Percentiles rank a stretch among this genome's conserved stretches.
phyloP scores from a whole-genome alignment of 768 basidiomycete species.

The Naganishia vishniacii region DNA sequence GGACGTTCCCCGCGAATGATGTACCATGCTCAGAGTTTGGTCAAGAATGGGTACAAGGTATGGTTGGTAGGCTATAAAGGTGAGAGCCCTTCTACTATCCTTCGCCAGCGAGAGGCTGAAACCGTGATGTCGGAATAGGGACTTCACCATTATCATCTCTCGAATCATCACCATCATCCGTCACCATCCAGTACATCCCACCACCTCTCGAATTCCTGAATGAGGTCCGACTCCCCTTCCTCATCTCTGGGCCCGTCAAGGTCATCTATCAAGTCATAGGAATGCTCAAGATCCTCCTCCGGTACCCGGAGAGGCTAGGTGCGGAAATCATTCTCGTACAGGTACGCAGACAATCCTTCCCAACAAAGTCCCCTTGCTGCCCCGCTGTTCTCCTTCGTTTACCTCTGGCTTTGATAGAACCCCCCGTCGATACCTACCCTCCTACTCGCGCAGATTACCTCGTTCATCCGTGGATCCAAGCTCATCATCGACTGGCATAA shows the following conservation, averaged over 20 bases:
- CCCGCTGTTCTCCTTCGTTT: no score
- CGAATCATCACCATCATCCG: constrained; percentile 59
- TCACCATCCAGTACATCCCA: constrained; percentile 64
- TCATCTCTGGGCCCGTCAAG: constrained; percentile 66
- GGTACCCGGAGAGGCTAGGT: constrained; percentile 66
- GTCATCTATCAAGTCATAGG: constrained; percentile 63
- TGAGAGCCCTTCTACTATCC: constrained; percentile 47
- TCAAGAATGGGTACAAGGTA: constrained; percentile 68
- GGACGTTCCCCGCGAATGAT: constrained; percentile 96
- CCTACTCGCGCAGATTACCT: constrained; percentile 71
- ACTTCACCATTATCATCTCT: constrained; percentile 72
- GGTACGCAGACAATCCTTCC: constrained; percentile 53
- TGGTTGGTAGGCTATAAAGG: constrained; percentile 81
- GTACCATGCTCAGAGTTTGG: constrained; percentile 94
- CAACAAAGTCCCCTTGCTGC: no score
- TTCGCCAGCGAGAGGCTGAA: no score
- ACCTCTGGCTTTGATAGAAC: no score
- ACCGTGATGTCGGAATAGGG: constrained; percentile 57
- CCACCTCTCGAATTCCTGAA: constrained; percentile 59
- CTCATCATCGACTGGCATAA: constrained; percentile 99
- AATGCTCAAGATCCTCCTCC: constrained; percentile 61
- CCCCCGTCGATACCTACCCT: constrained; percentile 94
- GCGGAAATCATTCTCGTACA: constrained; percentile 67
- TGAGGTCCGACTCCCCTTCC: constrained; percentile 62
- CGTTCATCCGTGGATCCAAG: constrained; percentile 64